These are phyloP conservation scores for Boletus patriciae DNA, from an alignment of 768 basidiomycete species.

Conservation along the genomic window DNA sequence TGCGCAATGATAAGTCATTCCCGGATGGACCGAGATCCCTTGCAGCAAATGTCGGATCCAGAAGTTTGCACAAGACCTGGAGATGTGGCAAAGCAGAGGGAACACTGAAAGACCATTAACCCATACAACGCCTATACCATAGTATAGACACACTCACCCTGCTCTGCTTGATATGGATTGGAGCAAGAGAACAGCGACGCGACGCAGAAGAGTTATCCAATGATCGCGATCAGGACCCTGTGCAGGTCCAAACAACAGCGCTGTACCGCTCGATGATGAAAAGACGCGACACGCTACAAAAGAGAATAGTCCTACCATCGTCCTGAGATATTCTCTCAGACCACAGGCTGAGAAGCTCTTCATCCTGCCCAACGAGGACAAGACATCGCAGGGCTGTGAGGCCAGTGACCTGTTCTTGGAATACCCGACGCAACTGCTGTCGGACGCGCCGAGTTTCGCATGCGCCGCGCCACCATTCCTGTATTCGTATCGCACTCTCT, in stretches of 20 bases:
- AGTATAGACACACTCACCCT: conserved; percentile 41
- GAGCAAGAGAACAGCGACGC: conserved; percentile 49
- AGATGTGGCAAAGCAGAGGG: conserved; percentile 47
- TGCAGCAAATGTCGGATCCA: conserved; percentile 29
- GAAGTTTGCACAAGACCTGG: conserved; percentile 47
- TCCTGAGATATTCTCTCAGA: conserved; percentile 24
- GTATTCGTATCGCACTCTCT: conserved; percentile 61
- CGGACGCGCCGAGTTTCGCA: conserved; percentile 43
- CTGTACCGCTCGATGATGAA: conserved; percentile 29
- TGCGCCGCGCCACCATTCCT: conserved; percentile 68
- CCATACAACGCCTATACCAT: not conserved
- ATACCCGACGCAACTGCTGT: conserved; percentile 45
- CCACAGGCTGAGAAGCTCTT: conserved; percentile 35
- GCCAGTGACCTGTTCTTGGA: conserved; percentile 52
- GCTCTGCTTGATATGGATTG: conserved; percentile 49
- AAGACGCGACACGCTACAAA: not conserved
- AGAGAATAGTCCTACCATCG: conserved; percentile 17
- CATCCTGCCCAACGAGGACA: conserved; percentile 54
- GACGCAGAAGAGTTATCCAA: conserved; percentile 64
- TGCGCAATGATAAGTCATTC: conserved; percentile 29
- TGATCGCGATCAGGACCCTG: conserved; percentile 41
- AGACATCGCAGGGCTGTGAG: conserved; percentile 64
- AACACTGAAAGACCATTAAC: conserved; percentile 41
- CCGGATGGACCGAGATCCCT: conserved; percentile 31
- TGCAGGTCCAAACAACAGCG: conserved; percentile 40